These are phyloP conservation scores for Tylopilus intermedius DNA, from an alignment of 768 basidiomycete species.

Conservation along the genomic window DNA sequence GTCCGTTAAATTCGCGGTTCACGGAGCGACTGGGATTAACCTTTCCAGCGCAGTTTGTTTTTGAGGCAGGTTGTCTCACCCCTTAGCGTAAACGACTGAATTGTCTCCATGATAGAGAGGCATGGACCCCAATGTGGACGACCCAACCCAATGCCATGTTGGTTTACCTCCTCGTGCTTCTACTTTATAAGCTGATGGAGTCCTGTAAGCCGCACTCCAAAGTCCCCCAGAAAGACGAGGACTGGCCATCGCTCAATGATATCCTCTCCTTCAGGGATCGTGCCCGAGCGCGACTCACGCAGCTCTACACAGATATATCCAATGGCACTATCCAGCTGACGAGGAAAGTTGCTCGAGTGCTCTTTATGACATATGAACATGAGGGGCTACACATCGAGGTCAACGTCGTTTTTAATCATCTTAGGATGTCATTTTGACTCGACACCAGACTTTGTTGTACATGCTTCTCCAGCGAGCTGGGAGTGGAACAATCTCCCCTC, in stretches of 20 bases:
- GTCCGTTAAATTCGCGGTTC: constrained; percentile 27
- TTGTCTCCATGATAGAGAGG: constrained; percentile 57
- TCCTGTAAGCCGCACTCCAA: constrained; percentile 71
- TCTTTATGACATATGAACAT: constrained; percentile 91
- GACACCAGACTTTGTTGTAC: constrained; percentile 72
- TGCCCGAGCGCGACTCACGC: constrained; percentile 66
- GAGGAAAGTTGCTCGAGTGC: constrained; percentile 66
- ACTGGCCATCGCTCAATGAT: constrained; percentile 74
- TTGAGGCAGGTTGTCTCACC: constrained; percentile 50
- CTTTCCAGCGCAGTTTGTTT: constrained; percentile 50
- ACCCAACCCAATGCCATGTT: constrained; percentile 83
- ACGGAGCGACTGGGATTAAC: constrained; percentile 3
- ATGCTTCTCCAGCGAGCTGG: constrained; percentile 87
- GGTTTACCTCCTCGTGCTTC: constrained; percentile 19
- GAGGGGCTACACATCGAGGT: constrained; percentile 85
- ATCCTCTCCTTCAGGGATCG: constrained; percentile 77
- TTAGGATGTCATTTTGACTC: constrained; percentile 3
- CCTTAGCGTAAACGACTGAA: not conserved
- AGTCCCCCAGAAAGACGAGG: constrained; percentile 73
- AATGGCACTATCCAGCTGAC: constrained; percentile 47
- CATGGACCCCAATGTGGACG: constrained; percentile 92
- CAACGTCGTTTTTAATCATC: constrained; percentile 1
- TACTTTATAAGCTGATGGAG: not conserved
- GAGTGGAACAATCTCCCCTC: constrained; percentile 72
- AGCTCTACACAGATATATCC: constrained; percentile 69